phyloP scores from a whole-genome alignment of 2,329 filamentous ascomycete genomes.

The Botrytis squamosa region DNA sequence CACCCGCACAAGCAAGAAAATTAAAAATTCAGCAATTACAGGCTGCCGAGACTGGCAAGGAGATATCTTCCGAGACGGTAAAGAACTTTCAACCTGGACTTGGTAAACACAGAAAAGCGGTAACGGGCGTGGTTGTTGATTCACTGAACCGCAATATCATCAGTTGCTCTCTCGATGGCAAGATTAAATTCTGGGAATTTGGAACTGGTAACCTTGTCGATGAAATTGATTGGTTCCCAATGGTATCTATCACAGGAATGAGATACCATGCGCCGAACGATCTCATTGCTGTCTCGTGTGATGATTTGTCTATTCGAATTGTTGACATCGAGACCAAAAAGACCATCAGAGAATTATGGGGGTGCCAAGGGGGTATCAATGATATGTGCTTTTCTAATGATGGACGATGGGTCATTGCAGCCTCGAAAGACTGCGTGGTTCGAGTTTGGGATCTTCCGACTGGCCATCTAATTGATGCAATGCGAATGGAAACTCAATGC shows the following conservation, averaged over 20 bases:
- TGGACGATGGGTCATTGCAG: slow-evolving; percentile 88
- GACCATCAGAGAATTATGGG: slow-evolving; percentile 91
- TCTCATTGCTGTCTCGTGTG: slow-evolving; percentile 82
- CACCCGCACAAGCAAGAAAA: slow-evolving; percentile 74
- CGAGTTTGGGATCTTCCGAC: slow-evolving; percentile 95
- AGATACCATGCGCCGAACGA: slow-evolving; percentile 82
- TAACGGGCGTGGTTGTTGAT: slow-evolving; percentile 87
- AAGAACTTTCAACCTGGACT: slow-evolving; percentile 44
- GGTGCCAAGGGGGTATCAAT: slow-evolving; percentile 69
- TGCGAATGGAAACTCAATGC: slow-evolving; percentile 75
- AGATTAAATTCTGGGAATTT: slow-evolving; percentile 97
- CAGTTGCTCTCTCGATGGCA: slow-evolving; percentile 86
- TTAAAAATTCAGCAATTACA: slow-evolving; percentile 63
- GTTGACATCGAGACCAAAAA: slow-evolving; percentile 89
- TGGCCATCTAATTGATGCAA: slow-evolving; percentile 90
- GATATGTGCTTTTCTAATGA: slow-evolving; percentile 90
- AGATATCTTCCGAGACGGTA: slow-evolving; percentile 24
- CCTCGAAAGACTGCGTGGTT: slow-evolving; percentile 75
- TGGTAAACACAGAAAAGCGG: slow-evolving; percentile 74
- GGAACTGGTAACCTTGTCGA: slow-evolving; percentile 74
- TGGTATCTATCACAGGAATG: slow-evolving; percentile 72
- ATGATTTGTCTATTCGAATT: slow-evolving; percentile 83
- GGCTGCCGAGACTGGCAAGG: slow-evolving; percentile 31
- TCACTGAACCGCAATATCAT: slow-evolving; percentile 83
- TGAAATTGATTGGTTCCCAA: slow-evolving; percentile 80